Evolutionary conservation across 2,329 filamentous ascomycete genomes (phyloP), one percentile per base, ranked within the genome.

Genomic region (Apiospora sp.): DNA sequence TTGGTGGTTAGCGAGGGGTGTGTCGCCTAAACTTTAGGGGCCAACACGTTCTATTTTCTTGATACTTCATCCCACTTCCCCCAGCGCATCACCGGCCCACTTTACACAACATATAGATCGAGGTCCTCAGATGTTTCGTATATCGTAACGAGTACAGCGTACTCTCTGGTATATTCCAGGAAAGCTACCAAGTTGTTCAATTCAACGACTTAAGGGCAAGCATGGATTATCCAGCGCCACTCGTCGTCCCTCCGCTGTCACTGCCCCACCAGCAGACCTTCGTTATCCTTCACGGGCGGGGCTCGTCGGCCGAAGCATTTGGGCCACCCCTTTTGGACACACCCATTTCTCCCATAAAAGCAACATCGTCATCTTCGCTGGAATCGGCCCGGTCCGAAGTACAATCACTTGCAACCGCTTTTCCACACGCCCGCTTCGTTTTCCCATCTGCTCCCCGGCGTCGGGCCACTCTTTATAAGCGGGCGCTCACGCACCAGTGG

Each of bases 261-360:
- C 51, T 71, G 6, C 76, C 77, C 0, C 87, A 88, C 75, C 80
- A 75, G n/a, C 79, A 84, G 70, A 87, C 86, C 37, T 75, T 88
- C 71, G 82, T 88, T 72, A 77, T 88, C 70, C 83, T 88, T 6
- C 87, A 88, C 72, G 86, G 86, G 48, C 85, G 86, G 10, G 86
- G 86, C n/a, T 83, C 80, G 51, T 83, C 78, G 69, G 84, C 82
- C 1, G 51, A 76, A 7, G 81, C 80, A 44, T 88, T 88, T 68
- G 81, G 80, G 14, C 74, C 78, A 0, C 78, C 80, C 0, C 76
- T 89, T 3, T 80, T 88, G 6, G 73, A 79, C 6, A 75, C 76
- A 4, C 69, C 75, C 22, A 34, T 64, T 41, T n/a, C 54, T 41
- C 16, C 30, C 27, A 37, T n/a, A 10, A 3, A 1, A 34, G 3